Conservation (phyloP, 78 protist species). For the Capsaspora owczarzaki region DNA sequence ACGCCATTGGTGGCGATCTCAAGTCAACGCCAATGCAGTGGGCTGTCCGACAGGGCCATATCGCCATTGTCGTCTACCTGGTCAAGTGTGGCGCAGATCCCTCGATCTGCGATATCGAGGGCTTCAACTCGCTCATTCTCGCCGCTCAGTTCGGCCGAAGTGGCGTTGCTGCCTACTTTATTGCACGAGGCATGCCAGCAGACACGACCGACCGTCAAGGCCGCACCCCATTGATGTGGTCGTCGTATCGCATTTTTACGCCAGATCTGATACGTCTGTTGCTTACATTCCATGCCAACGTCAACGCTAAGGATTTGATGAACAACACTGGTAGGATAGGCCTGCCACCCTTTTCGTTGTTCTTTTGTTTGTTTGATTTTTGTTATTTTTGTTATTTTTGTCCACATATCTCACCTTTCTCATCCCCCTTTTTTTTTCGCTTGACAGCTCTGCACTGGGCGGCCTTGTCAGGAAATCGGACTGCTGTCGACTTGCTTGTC, state of each 20-base stretch:
- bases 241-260: conserved; percentile 11
- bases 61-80: conserved; percentile 6
- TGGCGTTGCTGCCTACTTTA: background rate
- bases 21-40: conserved; percentile 13
- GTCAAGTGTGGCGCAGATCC: conserved; percentile 13
- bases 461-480: background rate
- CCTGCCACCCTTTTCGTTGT: too few species aligned
- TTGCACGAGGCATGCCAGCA: conserved; percentile 10
- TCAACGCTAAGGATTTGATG: background rate
- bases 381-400: background rate
- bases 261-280: conserved; percentile 3
- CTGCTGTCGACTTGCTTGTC: background rate
- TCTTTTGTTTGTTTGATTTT: too few species aligned
- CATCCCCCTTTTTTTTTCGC: background rate
- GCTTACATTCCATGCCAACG: background rate
- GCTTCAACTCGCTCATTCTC: conserved; percentile 19
- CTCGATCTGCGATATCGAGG: conserved; percentile 6
- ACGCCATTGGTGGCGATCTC: conserved; percentile 16
- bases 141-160: conserved; percentile 23
- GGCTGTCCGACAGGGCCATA: conserved; percentile 31
- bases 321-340: background rate
- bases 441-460: conserved; percentile 30
- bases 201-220: conserved; percentile 9
- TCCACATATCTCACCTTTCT: background rate
- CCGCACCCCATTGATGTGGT: conserved; percentile 20